phyloP scores from a whole-genome alignment of 306 rosid genomes.

The Abrus pulchellus region DNA sequence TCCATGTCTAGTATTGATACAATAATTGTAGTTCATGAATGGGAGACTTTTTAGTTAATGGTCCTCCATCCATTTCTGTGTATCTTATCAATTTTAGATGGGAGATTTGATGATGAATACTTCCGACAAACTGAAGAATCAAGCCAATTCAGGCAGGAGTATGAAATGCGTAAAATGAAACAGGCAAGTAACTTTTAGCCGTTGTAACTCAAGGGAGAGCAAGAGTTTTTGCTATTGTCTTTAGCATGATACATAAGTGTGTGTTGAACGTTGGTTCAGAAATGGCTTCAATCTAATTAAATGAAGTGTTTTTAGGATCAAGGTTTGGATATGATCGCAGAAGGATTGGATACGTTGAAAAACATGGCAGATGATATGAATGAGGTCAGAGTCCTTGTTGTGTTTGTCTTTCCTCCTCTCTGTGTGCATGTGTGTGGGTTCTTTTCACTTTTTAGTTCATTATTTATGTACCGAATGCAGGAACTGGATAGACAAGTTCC shows the following conservation, averaged over 20 bases:
- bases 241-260: constrained; percentile 10
- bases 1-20: constrained; percentile 26
- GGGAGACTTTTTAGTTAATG: constrained; percentile 11
- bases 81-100: constrained; percentile 64
- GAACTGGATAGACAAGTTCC: constrained; percentile 99
- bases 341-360: constrained; percentile 93
- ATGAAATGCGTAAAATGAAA: constrained; percentile 85
- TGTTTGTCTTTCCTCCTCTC: constrained; percentile 24
- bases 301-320: constrained; percentile 73
- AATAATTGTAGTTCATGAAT: background rate
- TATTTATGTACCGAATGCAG: constrained; percentile 57
- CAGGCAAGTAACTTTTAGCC: constrained; percentile 68
- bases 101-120: constrained; percentile 82
- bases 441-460: background rate
- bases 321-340: constrained; percentile 94
- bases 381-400: constrained; percentile 66
- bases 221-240: constrained; percentile 4
- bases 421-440: background rate
- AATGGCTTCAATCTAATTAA: constrained; percentile 40
- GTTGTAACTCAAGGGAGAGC: background rate
- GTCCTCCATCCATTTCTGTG: constrained; percentile 29
- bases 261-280: background rate
- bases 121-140: constrained; percentile 83
- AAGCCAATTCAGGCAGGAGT: constrained; percentile 87
- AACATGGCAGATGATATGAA: constrained; percentile 98